phyloP scores from a whole-genome alignment of 441 rosid genomes.

The Mallotus japonicus region DNA sequence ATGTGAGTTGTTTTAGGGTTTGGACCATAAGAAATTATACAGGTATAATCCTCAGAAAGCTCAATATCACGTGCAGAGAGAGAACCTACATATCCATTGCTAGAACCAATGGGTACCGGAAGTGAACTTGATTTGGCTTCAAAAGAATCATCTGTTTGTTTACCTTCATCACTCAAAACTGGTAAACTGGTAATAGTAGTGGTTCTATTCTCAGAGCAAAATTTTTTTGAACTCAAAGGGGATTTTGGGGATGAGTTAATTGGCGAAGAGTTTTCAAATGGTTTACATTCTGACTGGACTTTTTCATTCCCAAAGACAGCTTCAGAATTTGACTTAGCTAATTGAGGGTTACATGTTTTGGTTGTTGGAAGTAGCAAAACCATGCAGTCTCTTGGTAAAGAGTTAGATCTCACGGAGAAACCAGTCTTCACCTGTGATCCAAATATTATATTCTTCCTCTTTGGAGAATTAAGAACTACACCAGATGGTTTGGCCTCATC shows the following conservation, averaged over 20 bases:
- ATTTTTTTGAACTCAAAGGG: conserved; percentile 25
- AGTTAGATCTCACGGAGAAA: conserved; percentile 33
- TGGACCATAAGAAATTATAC: conserved; percentile 73
- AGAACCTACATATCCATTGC: conserved; percentile 29
- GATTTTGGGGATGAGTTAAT: conserved; percentile 21
- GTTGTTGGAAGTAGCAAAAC: conserved; percentile 25
- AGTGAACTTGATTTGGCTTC: conserved; percentile 36
- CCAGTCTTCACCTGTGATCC: conserved; percentile 50
- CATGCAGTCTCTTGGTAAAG: conserved; percentile 46
- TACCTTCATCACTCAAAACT: conserved; percentile 21
- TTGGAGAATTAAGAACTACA: conserved; percentile 33
- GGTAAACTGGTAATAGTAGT: conserved; percentile 28
- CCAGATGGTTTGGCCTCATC: conserved; percentile 27
- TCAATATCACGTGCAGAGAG: conserved; percentile 45
- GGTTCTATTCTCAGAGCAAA: conserved; percentile 29
- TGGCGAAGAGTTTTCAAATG: conserved; percentile 21
- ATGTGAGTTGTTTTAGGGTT: conserved; percentile 51
- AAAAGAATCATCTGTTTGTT: conserved; percentile 19
- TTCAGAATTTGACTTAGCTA: conserved; percentile 13
- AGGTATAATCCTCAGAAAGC: conserved; percentile 59
- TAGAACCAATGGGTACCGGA: conserved; percentile 34
- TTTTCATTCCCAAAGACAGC: conserved; percentile 15
- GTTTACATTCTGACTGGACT: conserved; percentile 19
- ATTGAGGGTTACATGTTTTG: conserved; percentile 15
- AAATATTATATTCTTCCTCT: conserved; percentile 47